Percentiles rank a stretch among this genome's conserved stretches.
Conservation (phyloP, 1,284 basidiomycete species). For the Schizopora paradoxa region DNA sequence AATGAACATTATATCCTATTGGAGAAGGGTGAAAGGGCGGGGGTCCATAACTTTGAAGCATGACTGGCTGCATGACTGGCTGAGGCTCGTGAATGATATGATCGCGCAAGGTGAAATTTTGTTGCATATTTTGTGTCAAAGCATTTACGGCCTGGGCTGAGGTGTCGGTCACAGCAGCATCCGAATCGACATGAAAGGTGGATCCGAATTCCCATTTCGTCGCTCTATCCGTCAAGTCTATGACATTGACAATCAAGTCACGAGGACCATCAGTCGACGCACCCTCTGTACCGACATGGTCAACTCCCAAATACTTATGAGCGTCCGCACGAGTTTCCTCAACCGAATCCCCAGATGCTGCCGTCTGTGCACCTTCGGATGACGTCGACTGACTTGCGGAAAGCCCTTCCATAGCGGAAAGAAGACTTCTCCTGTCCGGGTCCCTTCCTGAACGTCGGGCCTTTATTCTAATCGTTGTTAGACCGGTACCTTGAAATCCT, state of each 20-base stretch:
- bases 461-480: conserved; percentile 8
- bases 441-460: conserved; percentile 2
- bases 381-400: conserved; percentile 33
- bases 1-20: conserved; percentile 11
- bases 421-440: conserved; percentile 22
- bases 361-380: conserved; percentile 23
- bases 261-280: conserved; percentile 9
- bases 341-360: conserved; percentile 13
- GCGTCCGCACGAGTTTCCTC: conserved; percentile 4
- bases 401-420: neutral
- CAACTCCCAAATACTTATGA: conserved; percentile 10
- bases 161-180: neutral
- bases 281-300: conserved; percentile 14
- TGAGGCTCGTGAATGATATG: neutral
- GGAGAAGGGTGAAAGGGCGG: conserved; percentile 2
- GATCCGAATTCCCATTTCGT: conserved; percentile 58
- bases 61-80: conserved; percentile 16
- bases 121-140: neutral
- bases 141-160: too few relatives aligned
- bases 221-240: conserved; percentile 33
- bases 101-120: neutral
- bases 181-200: conserved; percentile 27
- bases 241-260: conserved; percentile 23
- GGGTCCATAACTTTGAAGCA: conserved; percentile 8
- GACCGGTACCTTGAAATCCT: conserved; percentile 12